Evolutionary conservation across 2,329 filamentous ascomycete species (phyloP).

Genomic region (Colletotrichum noveboracense): DNA sequence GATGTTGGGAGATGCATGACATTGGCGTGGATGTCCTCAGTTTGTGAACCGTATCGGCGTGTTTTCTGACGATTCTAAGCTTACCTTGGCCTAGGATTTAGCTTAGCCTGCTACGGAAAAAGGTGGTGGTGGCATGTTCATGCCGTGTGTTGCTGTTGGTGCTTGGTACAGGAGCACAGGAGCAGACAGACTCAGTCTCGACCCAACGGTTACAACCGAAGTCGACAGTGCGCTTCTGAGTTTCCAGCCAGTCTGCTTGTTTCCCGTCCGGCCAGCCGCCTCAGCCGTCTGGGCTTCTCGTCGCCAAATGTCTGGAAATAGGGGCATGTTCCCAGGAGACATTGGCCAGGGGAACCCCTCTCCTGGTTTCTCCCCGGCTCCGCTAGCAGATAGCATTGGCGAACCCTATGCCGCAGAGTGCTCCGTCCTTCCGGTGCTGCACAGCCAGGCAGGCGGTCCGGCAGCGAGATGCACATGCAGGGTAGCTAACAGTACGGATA

Average conservation of each 20-base stretch:
- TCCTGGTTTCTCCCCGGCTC: neutral
- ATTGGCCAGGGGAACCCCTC: neutral
- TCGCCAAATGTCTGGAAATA: conserved; percentile 4
- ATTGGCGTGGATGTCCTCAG: neutral
- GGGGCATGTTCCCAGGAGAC: conserved; percentile 15
- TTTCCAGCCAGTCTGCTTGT: neutral
- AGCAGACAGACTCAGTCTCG: neutral
- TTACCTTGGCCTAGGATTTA: neutral
- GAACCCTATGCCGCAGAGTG: conserved; percentile 3
- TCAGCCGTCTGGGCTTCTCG: neutral
- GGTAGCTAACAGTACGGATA: conserved; percentile 14
- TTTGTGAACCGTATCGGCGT: neutral
- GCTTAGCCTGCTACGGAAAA: neutral
- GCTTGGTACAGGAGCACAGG: neutral
- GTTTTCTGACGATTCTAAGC: neutral
- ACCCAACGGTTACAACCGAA: neutral
- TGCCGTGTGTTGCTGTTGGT: neutral
- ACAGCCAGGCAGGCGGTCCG: neutral
- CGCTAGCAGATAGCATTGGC: neutral
- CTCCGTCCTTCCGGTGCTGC: neutral
- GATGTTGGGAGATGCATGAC: neutral
- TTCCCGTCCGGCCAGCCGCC: neutral
- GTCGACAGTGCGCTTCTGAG: neutral
- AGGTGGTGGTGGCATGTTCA: neutral
- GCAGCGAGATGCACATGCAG: neutral